Evolutionary conservation across 257 asterid species (phyloP), one percentile per base, ranked within the genome.

Genomic region (Solanum tacnaense): DNA sequence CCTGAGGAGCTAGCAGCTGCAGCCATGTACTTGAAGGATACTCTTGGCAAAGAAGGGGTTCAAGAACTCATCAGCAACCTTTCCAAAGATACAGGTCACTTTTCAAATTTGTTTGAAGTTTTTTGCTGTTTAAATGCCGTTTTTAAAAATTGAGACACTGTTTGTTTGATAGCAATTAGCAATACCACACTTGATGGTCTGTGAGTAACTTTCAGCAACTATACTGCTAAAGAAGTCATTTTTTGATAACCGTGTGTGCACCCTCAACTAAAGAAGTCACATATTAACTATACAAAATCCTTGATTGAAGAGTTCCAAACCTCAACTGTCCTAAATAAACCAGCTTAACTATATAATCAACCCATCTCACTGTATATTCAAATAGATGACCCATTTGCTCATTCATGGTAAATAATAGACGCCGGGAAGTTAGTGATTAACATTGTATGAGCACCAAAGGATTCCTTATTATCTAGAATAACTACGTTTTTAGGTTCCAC

Each of bases 1-100:
- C 93, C 98, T 3, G 99, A 95, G 90, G 98, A 96, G 89, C 94
- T 96, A 85, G 98, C 98, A 83, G 93, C 98, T 75, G 98, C 99
- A 58, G 97, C 98, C 76, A 41, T 87, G 90, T 95, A 94, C 86
- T 93, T 96, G 92, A 96, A 96, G 88, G 92, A 95, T 92, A 94
- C 99, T 86, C 91, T 96, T 84, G 98, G 93, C 91, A 94, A 92
- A 89, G 97, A 95, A 84, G 99, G 99, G 72, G 91, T 95, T 87
- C 97, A 94, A 84, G 98, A 94, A 88, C 94, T 96, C 62, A 92
- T 95, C 90, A 92, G 97, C 93, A 96, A 90, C 92, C 98, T 94
- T 84, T 93, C 98, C 86, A 95, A 94, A 92, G 99, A 95, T 91
- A 87, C 90, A 93, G 98, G 98, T 96, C 41, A 79, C 86, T 88